These are phyloP conservation scores for Myxozyma udenii DNA, from an alignment of 805 yeast species.

Conservation along the genomic window DNA sequence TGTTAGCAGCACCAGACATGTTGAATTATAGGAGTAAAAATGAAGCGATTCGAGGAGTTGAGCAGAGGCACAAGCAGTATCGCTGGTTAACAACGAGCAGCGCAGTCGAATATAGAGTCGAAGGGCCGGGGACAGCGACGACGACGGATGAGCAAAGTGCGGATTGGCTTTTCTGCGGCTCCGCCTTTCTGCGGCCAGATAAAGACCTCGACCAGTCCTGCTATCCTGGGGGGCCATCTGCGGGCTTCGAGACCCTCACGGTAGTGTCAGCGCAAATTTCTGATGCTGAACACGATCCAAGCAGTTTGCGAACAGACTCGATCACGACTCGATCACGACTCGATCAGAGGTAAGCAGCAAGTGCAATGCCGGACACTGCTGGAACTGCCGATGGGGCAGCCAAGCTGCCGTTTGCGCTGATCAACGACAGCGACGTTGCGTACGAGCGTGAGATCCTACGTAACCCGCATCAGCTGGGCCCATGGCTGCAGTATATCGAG, in stretches of 20 bases:
- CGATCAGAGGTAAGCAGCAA: too few species aligned
- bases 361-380: not conserved
- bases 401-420: constrained; percentile 14
- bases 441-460: constrained; percentile 47
- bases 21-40: not conserved
- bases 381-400: not conserved
- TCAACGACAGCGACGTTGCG: constrained; percentile 45
- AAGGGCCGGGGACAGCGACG: too few species aligned
- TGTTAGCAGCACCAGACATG: constrained; percentile 30
- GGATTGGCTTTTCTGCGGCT: not conserved
- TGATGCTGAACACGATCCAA: too few species aligned
- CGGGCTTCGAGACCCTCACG: not conserved
- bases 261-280: not conserved
- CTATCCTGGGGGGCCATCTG: not conserved
- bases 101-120: not conserved
- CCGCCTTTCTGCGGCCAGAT: not conserved
- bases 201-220: too few species aligned
- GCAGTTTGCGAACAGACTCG: too few species aligned
- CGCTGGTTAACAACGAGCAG: not conserved
- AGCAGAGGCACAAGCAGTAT: not conserved
- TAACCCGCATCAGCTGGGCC: constrained; percentile 39
- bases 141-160: too few species aligned
- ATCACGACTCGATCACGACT: too few species aligned
- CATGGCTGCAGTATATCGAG: constrained; percentile 44
- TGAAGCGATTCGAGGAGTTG: not conserved